These are phyloP conservation scores for Candolleomyces eurysporus DNA, from an alignment of 768 basidiomycete species.

Conservation along the genomic window DNA sequence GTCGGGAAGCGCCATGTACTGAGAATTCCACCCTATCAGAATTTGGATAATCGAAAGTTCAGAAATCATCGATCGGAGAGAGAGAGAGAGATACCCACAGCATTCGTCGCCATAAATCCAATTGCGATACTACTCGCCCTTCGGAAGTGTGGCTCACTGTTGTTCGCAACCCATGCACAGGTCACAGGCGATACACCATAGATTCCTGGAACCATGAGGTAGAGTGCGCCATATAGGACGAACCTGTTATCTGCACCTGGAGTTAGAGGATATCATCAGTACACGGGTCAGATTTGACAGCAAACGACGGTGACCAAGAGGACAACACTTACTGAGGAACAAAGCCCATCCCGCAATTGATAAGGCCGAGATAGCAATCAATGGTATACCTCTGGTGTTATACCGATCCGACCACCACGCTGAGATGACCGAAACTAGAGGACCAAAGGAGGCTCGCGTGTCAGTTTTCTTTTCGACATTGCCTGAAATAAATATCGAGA, in stretches of 20 bases:
- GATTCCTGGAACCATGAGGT: conserved; percentile 32
- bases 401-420: conserved; percentile 26
- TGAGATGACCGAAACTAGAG: conserved; percentile 22
- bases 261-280: not conserved
- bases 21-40: conserved; percentile 32
- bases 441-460: not conserved
- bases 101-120: conserved; percentile 34
- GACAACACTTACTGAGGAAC: conserved; percentile 23
- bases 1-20: conserved; percentile 41
- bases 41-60: not conserved
- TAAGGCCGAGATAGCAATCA: conserved; percentile 19
- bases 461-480: not conserved
- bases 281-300: not conserved
- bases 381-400: conserved; percentile 24
- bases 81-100: conserved; percentile 18
- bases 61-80: not conserved
- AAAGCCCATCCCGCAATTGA: conserved; percentile 29
- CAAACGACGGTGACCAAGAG: not conserved
- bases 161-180: conserved; percentile 36
- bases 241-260: not conserved
- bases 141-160: conserved; percentile 35
- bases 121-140: conserved; percentile 33
- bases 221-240: conserved; percentile 29
- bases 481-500: not conserved
- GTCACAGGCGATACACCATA: conserved; percentile 28